Evolutionary conservation across 2,329 filamentous ascomycete genomes (phyloP), one percentile per base, ranked within the genome.

Genomic region (Periconia digitata): DNA sequence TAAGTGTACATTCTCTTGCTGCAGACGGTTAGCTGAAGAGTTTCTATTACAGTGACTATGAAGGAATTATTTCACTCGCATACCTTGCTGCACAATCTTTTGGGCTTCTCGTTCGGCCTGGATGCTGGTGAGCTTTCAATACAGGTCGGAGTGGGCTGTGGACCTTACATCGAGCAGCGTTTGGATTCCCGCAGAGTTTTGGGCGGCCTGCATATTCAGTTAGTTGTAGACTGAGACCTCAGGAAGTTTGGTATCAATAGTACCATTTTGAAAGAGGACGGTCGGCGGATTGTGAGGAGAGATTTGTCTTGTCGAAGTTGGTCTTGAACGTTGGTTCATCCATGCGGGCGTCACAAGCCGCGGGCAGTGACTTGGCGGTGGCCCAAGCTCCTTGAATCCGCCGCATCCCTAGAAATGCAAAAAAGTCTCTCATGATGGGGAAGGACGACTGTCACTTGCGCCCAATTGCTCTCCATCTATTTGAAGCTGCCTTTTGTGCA

Each of bases 11-110:
- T 84, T 95, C 90, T 84, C 90, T 84, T 67, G 90, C 90, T 95
- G 45, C 12, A 8, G 2, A 18, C 3, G 37, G 48, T 66, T 59
- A 70, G 56, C 43, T 22, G 3, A 18, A 21, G 34, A 21, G 10
- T 7, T 12, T 16, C 3, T 13, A n/a, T 22, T 24, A n/a, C 32
- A 17, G n/a, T 6, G n/a, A 20, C 15, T 20, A 12, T 10, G n/a
- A 27, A 17, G 5, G 12, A 72, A 12, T 32, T 10, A 10, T 32
- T 3, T 15, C 10, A 15, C 4, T 32, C n/a, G 27, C 78, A 52
- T 74, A 95, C 92, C 89, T 83, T 94, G 91, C 75, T 97, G 92
- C 49, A 99, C 92, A 73, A 99, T 99, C 83, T 96, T 96, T 77
- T 96, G 92, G 53, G 94, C 94, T 75, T 97, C 92, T 76, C 91